Base-by-base conservation (phyloP, 2,329 filamentous ascomycete species). In the Venturia effusa region DNA sequence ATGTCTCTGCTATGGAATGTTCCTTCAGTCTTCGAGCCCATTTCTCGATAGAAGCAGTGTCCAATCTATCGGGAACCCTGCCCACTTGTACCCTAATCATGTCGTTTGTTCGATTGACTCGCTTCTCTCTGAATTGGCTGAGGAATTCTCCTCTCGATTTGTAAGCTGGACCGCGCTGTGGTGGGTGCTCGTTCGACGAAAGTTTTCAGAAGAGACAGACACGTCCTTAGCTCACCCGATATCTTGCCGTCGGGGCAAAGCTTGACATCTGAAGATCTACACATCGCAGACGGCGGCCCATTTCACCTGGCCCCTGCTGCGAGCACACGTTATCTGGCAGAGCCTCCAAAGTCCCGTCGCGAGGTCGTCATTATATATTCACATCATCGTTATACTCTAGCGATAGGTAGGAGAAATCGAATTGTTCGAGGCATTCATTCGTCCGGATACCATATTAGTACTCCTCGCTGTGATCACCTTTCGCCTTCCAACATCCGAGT, bases 21-120 rank as follows among this genome's bases (percentile, higher is more conserved):
- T 57, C 51, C 51, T 34, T 19, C 15, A n/a, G 30, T 8, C 51
- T 57, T 34, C 51, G 30, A 57, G 51, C 51, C 51, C 4, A 34
- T 34, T 5, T 55, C 32, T 30, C 24, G 11, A 24, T 13, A 55
- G 27, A 57, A 34, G 15, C 51, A 57, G 34, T 34, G 13, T 3
- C 27, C 51, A 57, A 57, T 57, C 51, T 34, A 57, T 57, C 19
- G 2, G 51, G 51, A 57, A 57, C 51, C 51, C 27, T 57, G 51
- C 30, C 51, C 51, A 19, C 10, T 34, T 57, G 34, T 57, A 57
- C 51, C 27, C 51, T 24, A 34, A 19, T n/a, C n/a, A 57, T 34
- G 51, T 30, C 5, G 8, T 57, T 3, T 57, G 30, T 34, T 57
- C n/a, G 8, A 57, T 37, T 34, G n/a, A 57, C 17, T 1, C 15